These are phyloP conservation scores for Artemisia annua DNA, from an alignment of 129 eudicot genomes.

Conservation along the genomic window DNA sequence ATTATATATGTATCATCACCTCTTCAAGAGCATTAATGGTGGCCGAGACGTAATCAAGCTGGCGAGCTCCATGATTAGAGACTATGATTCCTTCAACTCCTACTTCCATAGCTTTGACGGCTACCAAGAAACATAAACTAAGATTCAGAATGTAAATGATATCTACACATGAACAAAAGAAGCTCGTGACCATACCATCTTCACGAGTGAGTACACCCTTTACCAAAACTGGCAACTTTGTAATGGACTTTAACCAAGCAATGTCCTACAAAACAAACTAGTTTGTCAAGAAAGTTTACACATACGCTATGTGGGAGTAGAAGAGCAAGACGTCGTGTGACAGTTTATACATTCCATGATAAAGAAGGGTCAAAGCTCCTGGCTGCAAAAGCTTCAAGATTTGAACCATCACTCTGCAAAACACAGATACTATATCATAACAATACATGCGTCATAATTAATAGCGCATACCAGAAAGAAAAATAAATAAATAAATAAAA, in stretches of 20 bases:
- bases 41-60: constrained; percentile 85
- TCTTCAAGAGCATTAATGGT: constrained; percentile 84
- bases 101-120: constrained; percentile 48
- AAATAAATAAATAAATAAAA: neutral
- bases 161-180: constrained; percentile 4
- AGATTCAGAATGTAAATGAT: neutral
- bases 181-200: constrained; percentile 55
- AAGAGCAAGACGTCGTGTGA: neutral
- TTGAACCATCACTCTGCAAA: constrained; percentile 75
- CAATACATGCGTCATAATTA: neutral
- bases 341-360: constrained; percentile 62
- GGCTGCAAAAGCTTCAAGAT: constrained; percentile 64
- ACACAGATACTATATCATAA: neutral
- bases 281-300: neutral
- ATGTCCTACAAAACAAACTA: constrained; percentile 59
- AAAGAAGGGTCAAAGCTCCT: constrained; percentile 63
- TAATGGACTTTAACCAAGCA: constrained; percentile 69
- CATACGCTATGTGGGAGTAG: neutral
- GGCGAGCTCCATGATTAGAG: constrained; percentile 93
- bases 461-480: neutral
- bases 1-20: constrained; percentile 30
- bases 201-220: constrained; percentile 78
- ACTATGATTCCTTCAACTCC: constrained; percentile 76
- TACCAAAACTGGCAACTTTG: constrained; percentile 71
- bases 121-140: constrained; percentile 37